These are phyloP conservation scores for Apophysomyces sp. DNA, from an alignment of 371 early-diverging fungal genomes.

Conservation along the genomic window DNA sequence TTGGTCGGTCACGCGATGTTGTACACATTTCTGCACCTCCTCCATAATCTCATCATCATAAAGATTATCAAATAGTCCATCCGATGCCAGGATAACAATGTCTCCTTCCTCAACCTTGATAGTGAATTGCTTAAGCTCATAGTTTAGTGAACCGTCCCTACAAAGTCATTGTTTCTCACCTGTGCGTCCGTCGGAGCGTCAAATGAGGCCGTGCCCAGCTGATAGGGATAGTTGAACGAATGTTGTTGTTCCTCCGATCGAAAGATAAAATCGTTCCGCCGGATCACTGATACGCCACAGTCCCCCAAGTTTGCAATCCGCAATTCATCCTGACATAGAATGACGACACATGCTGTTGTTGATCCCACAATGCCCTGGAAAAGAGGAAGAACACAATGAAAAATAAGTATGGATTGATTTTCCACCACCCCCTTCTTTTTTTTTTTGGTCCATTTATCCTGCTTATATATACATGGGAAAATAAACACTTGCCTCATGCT, in stretches of 20 bases:
- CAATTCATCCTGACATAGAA: slow-evolving; percentile 87
- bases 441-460: too few species aligned
- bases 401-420: neutral
- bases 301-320: slow-evolving; percentile 92
- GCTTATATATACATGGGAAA: neutral
- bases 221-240: slow-evolving; percentile 79
- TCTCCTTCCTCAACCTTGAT: slow-evolving; percentile 80
- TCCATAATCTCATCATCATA: slow-evolving; percentile 82
- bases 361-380: slow-evolving; percentile 63
- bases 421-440: too few species aligned
- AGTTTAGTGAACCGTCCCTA: too few species aligned
- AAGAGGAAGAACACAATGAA: neutral
- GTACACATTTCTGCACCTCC: slow-evolving; percentile 27
- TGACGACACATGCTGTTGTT: slow-evolving; percentile 83
- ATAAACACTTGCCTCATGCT: slow-evolving; percentile 19
- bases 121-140: slow-evolving; percentile 58
- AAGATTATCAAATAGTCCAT: slow-evolving; percentile 81
- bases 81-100: slow-evolving; percentile 72
- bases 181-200: slow-evolving; percentile 70
- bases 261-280: slow-evolving; percentile 80
- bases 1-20: neutral
- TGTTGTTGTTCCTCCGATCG: slow-evolving; percentile 88
- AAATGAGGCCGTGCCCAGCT: slow-evolving; percentile 67
- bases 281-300: slow-evolving; percentile 84
- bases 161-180: slow-evolving; percentile 34